Evolutionary conservation across 2,329 filamentous ascomycete species (phyloP).

Genomic region (Diaporthe batatas): DNA sequence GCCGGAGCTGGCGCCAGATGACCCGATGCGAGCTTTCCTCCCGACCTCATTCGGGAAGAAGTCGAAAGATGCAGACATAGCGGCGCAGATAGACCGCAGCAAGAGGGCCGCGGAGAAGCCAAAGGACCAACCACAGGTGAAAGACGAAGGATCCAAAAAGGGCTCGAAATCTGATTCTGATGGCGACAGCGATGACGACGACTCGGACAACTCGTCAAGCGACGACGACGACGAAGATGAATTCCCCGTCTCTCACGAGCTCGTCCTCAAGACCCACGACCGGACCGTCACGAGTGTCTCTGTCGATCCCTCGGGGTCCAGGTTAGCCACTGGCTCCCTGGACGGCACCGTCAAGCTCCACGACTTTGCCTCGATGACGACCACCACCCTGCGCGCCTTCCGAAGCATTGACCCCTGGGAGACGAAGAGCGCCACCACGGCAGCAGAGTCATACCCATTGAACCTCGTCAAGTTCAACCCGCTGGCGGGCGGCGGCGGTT

Average conservation of each 20-base stretch:
- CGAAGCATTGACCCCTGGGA: conserved; percentile 89
- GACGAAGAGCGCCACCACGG: conserved; percentile 76
- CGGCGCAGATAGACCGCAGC: conserved; percentile 84
- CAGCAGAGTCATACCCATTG: conserved; percentile 87
- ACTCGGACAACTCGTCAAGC: conserved; percentile 68
- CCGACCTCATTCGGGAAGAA: conserved; percentile 90
- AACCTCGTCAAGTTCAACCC: conserved; percentile 91
- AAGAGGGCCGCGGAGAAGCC: conserved; percentile 68
- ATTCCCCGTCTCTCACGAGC: conserved; percentile 92
- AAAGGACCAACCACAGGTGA: conserved; percentile 49
- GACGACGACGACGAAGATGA: conserved; percentile 85
- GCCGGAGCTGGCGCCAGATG: conserved; percentile 69
- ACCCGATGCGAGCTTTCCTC: conserved; percentile 81
- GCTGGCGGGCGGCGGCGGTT: conserved; percentile 79
- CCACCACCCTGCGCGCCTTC: conserved; percentile 93
- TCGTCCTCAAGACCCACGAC: conserved; percentile 93
- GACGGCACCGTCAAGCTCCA: conserved; percentile 94
- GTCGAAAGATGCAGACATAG: conserved; percentile 78
- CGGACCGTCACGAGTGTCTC: conserved; percentile 87
- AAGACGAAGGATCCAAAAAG: conserved; percentile 45
- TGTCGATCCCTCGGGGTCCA: conserved; percentile 85
- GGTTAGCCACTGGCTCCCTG: conserved; percentile 89
- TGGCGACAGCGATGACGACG: conserved; percentile 55
- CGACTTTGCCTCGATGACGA: conserved; percentile 96
- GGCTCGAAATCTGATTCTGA: conserved; percentile 45